Evolutionary conservation across 1,284 basidiomycete genomes (phyloP), one percentile per base, ranked within the genome.

Genomic region (Sanguinoderma infundibulare): DNA sequence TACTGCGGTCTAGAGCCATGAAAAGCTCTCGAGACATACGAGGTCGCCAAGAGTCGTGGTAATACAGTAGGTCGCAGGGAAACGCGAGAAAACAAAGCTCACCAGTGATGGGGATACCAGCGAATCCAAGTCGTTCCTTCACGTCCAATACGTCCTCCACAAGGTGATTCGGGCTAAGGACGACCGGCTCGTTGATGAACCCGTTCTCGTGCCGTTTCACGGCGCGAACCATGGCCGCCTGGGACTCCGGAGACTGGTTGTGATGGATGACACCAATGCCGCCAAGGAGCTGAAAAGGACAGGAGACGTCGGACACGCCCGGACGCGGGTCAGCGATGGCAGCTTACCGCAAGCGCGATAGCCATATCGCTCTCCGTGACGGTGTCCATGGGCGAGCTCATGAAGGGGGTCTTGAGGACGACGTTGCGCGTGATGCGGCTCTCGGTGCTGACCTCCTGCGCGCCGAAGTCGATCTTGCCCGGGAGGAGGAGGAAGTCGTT

Each of bases 161-260:
- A 39, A 82, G 82, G 70, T 94, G 85, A 47, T 85, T 77, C 0
- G 95, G 94, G 24, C 88, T 90, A 51, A 97, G 82, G 63, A 92
- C 95, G 69, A 96, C 85, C 40, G 98, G 97, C 73, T 98, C 95
- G 58, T 94, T 88, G 77, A 99, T 99, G 81, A 99, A 98, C 9
- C 98, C 98, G 75, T 99, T 99, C 79, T 98, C 96, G 76, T 95
- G 95, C 73, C 96, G 93, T 80, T 99, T 99, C 58, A 99, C 97
- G 63, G 94, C 93, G 68, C 95, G 90, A 68, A 99, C 95, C 95
- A 98, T 98, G 53, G 90, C 89, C 5, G 97, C 98, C 80, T 99
- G 98, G 22, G 89, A 87, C 64, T 88, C 87, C 1, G 96, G 73
- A 6, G 93, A 76, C 78, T 98, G 95, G 78, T 99, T 99, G 81